phyloP scores from a whole-genome alignment of 371 early-diverging fungal species.

The Apophysomyces trapeziformis region DNA sequence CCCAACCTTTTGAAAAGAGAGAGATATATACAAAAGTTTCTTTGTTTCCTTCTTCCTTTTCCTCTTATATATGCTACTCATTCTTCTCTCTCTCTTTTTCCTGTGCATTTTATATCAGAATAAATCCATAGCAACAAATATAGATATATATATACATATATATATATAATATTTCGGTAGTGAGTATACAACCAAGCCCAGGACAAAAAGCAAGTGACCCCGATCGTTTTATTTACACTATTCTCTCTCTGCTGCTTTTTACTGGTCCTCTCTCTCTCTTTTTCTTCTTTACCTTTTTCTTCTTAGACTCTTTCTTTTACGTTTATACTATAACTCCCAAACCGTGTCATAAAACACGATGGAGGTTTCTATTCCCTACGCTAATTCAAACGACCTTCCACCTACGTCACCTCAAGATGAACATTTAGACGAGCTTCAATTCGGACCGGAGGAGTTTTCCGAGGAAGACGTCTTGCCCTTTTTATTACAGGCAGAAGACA shows the following conservation, averaged over 20 bases:
- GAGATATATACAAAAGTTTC: neutral
- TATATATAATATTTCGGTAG: neutral
- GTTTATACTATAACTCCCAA: neutral
- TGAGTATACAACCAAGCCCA: constrained; percentile 3
- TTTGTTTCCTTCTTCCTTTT: neutral
- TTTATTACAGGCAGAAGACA: constrained; percentile 60
- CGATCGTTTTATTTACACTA: constrained; percentile 4
- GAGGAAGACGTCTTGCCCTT: constrained; percentile 59
- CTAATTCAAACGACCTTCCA: constrained; percentile 8
- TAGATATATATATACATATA: neutral
- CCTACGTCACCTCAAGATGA: constrained; percentile 16
- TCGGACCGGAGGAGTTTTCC: constrained; percentile 33
- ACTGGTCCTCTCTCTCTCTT: neutral
- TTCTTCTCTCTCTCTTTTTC: neutral
- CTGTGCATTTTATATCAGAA: constrained; percentile 2
- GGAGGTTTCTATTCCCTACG: constrained; percentile 9
- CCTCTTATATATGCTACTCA: neutral
- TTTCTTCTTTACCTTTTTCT: neutral
- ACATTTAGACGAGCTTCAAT: constrained; percentile 19
- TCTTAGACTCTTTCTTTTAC: constrained; percentile 3
- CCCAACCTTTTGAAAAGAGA: neutral
- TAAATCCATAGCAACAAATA: neutral
- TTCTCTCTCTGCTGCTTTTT: neutral
- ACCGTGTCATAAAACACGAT: constrained; percentile 3
- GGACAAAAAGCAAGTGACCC: constrained; percentile 5